These are phyloP conservation scores for Cardamine resedifolia DNA, from an alignment of 345 rosid genomes.

Conservation along the genomic window DNA sequence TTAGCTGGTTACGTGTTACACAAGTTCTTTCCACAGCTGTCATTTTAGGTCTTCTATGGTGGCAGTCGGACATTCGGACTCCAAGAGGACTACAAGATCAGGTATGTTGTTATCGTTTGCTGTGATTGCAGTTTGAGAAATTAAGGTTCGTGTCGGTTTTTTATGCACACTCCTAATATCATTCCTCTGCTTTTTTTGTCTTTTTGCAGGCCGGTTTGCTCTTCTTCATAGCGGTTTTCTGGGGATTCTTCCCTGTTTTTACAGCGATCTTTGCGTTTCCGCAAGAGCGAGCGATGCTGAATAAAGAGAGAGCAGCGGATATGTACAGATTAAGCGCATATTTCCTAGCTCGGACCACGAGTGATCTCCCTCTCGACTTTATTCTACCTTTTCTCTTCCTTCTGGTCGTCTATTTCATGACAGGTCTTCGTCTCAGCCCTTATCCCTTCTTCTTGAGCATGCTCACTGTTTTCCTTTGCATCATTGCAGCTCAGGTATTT, in stretches of 20 bases:
- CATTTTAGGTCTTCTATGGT: conserved; percentile 91
- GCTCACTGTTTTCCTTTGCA: conserved; percentile 82
- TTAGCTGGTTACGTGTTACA: conserved; percentile 92
- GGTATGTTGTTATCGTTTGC: conserved; percentile 41
- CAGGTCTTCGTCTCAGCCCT: conserved; percentile 66
- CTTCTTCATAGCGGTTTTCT: conserved; percentile 94
- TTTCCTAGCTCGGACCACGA: conserved; percentile 88
- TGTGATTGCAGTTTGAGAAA: neutral
- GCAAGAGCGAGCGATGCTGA: conserved; percentile 92
- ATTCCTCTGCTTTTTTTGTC: neutral
- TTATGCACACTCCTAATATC: neutral
- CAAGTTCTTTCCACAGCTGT: conserved; percentile 90
- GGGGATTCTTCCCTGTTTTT: conserved; percentile 98
- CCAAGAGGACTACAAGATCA: conserved; percentile 78
- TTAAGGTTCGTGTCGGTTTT: neutral
- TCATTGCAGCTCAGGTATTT: conserved; percentile 87
- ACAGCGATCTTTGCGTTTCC: conserved; percentile 97
- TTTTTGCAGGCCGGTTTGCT: conserved; percentile 81
- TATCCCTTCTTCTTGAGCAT: conserved; percentile 74
- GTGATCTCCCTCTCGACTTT: conserved; percentile 94
- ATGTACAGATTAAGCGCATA: conserved; percentile 95
- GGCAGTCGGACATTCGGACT: conserved; percentile 71
- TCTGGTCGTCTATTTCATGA: conserved; percentile 91
- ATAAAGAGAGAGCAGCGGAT: conserved; percentile 90
- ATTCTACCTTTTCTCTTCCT: conserved; percentile 83